Evolutionary conservation across 371 early-diverging fungal genomes (phyloP).

Genomic region (Mucor circinelloides): DNA sequence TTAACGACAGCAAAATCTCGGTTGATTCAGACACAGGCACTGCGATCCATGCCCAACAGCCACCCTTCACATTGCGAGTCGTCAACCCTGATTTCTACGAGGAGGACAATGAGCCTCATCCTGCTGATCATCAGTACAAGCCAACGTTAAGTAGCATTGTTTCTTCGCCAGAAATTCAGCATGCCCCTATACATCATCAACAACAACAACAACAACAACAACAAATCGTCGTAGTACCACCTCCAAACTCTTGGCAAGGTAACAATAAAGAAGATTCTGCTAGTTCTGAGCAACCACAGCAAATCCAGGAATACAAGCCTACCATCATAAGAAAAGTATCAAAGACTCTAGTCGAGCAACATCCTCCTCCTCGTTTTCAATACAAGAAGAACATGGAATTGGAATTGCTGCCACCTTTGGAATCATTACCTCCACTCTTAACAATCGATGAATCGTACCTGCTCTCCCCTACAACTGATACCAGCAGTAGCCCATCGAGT

Average conservation of each 20-base stretch:
- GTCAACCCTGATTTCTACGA: slow-evolving; percentile 24
- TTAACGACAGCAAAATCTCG: slow-evolving; percentile 15
- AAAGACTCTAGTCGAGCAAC: slow-evolving; percentile 22
- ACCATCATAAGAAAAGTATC: slow-evolving; percentile 15
- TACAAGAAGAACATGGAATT: slow-evolving; percentile 4
- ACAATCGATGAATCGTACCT: slow-evolving; percentile 17
- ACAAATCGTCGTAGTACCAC: slow-evolving; percentile 3
- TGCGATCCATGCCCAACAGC: not conserved
- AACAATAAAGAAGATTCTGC: not conserved
- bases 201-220: not conserved
- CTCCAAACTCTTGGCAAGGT: slow-evolving; percentile 20
- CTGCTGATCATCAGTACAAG: slow-evolving; percentile 10
- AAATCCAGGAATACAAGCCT: not conserved
- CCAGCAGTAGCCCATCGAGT: not conserved
- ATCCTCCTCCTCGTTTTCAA: not conserved
- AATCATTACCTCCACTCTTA: slow-evolving; percentile 9
- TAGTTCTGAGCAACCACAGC: not conserved
- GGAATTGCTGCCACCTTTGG: slow-evolving; percentile 19
- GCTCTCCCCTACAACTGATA: not conserved
- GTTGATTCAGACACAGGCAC: slow-evolving; percentile 19
- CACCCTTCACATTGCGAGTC: slow-evolving; percentile 18
- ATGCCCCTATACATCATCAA: not conserved
- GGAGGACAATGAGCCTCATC: slow-evolving; percentile 17
- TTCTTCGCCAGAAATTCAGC: slow-evolving; percentile 17
- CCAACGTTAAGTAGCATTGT: slow-evolving; percentile 7